These are phyloP conservation scores for Mycena sp. DNA, from an alignment of 1,284 basidiomycete species.

Conservation along the genomic window DNA sequence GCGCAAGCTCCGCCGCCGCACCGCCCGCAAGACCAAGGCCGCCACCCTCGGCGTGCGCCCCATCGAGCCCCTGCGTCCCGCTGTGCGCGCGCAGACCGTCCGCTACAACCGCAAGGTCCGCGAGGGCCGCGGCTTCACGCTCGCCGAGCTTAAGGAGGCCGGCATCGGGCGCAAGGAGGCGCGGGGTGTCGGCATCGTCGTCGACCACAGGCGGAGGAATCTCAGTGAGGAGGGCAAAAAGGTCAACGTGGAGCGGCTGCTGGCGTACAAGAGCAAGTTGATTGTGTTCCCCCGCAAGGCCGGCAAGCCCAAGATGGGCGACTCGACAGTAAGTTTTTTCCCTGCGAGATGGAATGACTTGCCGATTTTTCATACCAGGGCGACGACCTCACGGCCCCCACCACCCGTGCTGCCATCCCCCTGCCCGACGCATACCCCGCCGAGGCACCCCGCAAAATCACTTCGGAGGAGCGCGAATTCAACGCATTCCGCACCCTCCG, in stretches of 20 bases:
- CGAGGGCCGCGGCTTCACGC: conserved; percentile 97
- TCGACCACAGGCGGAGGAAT: conserved; percentile 98
- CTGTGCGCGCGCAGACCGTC: conserved; percentile 96
- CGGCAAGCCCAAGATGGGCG: conserved; percentile 95
- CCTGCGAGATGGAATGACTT: conserved; percentile 13
- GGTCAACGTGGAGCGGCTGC: conserved; percentile 94
- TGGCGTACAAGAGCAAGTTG: conserved; percentile 90
- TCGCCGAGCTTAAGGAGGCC: conserved; percentile 96
- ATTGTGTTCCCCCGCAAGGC: conserved; percentile 97
- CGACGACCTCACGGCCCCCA: conserved; percentile 86
- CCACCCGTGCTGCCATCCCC: conserved; percentile 78
- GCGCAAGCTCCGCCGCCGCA: conserved; percentile 96
- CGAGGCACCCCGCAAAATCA: conserved; percentile 95
- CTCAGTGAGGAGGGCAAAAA: conserved; percentile 97
- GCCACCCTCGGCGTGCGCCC: conserved; percentile 93
- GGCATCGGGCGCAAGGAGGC: conserved; percentile 97
- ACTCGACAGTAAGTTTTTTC: conserved; percentile 77
- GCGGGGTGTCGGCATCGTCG: conserved; percentile 91
- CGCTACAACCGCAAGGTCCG: conserved; percentile 99
- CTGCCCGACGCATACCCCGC: conserved; percentile 74
- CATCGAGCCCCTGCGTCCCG: conserved; percentile 92
- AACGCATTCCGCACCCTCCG: conserved; percentile 93
- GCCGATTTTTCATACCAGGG: conserved; percentile 56
- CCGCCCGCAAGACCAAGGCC: conserved; percentile 93
- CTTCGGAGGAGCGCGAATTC: conserved; percentile 90